Evolutionary conservation across 495 filamentous ascomycete species (phyloP), one percentile per base, ranked within the genome.

Genomic region (Penicillium desertorum): DNA sequence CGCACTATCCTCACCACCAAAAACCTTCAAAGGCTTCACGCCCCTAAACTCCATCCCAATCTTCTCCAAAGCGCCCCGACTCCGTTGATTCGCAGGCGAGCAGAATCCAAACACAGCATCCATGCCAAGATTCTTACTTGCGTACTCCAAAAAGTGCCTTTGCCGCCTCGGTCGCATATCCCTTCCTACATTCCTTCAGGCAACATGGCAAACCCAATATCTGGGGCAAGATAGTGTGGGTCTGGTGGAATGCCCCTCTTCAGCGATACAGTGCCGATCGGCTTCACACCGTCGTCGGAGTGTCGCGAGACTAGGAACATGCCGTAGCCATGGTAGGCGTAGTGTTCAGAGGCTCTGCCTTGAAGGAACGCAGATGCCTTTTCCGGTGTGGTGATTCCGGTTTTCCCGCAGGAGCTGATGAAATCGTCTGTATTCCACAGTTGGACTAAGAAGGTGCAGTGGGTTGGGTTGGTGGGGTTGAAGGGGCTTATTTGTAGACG

Each of bases 111-210:
- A 65, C 2, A 49, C 53, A 44, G 12, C 36, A 14, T 62, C 47
- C 8, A 71, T 48, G 0, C 66, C 67, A 16, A 54, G 51, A 8
- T 63, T 62, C 19, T 16, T 30, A 23, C 48, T 60, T 3, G 65
- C 62, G 39, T 65, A 76, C 5, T 67, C 62, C 17, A 78, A 37
- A 37, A 37, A 7, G 76, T 3, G 8, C 39, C 12, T 56, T 62
- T 22, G 58, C 62, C 0, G 71, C 75, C 58, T 78, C 75, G 17
- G 70, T 68, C 7, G 72, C 66, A 58, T 75, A 76, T 3, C 75
- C 75, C 56, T 69, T 73, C 3, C 70, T 62, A 58, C 62, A 65
- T 9, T 75, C 52, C 52, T 46, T 61, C 60, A 0, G 67, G 63
- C 22, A 76, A 30, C 12, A 76, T 63, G 3, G 63, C 62, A 51